phyloP scores from a whole-genome alignment of 2,329 filamentous ascomycete species.

The Phyllosticta ampelicida region DNA sequence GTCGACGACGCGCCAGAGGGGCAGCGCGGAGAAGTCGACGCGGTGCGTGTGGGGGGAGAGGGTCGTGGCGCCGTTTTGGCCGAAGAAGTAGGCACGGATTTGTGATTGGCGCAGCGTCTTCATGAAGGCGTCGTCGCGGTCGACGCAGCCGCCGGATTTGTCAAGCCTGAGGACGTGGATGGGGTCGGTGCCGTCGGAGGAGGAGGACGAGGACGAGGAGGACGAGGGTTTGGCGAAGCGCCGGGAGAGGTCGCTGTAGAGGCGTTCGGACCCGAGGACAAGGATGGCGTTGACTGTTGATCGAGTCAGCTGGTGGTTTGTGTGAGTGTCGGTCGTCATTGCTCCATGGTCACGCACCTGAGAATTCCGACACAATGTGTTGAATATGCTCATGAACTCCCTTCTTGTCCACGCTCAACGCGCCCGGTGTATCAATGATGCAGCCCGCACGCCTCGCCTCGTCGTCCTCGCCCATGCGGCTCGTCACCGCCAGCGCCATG shows the following conservation, averaged over 20 bases:
- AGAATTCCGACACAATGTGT: conserved; percentile 63
- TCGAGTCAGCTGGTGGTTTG: conserved; percentile 17
- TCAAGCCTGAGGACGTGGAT: conserved; percentile 69
- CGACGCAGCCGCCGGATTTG: conserved; percentile 75
- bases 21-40: conserved; percentile 63
- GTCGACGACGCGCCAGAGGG: conserved; percentile 60
- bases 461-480: conserved; percentile 64
- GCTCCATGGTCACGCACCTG: conserved; percentile 36
- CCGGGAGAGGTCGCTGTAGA: conserved; percentile 63
- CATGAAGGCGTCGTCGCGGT: conserved; percentile 63
- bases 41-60: conserved; percentile 82
- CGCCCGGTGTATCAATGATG: conserved; percentile 73
- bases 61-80: conserved; percentile 52
- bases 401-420: conserved; percentile 52
- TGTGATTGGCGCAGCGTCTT: conserved; percentile 62
- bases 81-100: conserved; percentile 92
- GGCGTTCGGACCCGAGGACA: conserved; percentile 65
- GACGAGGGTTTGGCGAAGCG: conserved; percentile 48
- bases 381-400: conserved; percentile 65
- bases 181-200: conserved; percentile 51
- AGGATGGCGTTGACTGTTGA: conserved; percentile 62
- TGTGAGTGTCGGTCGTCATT: background rate
- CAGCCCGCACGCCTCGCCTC: conserved; percentile 63
- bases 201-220: conserved; percentile 33
- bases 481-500: conserved; percentile 68